phyloP scores from a whole-genome alignment of 495 filamentous ascomycete genomes.

The Chlorociboria aeruginascens region DNA sequence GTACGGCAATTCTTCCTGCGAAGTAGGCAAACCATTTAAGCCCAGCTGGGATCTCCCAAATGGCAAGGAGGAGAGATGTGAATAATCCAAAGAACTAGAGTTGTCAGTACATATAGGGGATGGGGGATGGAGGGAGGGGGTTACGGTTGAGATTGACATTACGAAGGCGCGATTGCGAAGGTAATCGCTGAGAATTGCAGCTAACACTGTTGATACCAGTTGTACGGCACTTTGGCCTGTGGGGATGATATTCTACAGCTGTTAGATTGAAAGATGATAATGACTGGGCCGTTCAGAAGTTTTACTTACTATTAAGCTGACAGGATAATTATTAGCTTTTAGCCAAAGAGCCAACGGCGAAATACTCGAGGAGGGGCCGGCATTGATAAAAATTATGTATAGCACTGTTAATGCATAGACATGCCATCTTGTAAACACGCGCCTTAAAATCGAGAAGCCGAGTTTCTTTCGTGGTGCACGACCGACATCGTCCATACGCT shows the following conservation, averaged over 20 bases:
- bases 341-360: constrained; percentile 32
- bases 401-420: constrained; percentile 37
- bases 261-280: too few species aligned
- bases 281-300: too few species aligned
- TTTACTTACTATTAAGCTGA: constrained; percentile 21
- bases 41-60: constrained; percentile 38
- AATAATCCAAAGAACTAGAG: constrained; percentile 22
- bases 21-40: constrained; percentile 40
- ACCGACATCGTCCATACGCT: constrained; percentile 32
- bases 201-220: constrained; percentile 19
- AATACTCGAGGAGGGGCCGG: constrained; percentile 34
- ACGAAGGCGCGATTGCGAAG: constrained; percentile 31
- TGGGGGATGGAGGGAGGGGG: not conserved
- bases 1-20: constrained; percentile 12
- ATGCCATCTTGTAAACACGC: constrained; percentile 31
- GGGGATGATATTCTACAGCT: constrained; percentile 20
- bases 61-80: constrained; percentile 29
- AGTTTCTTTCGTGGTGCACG: constrained; percentile 24
- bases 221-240: constrained; percentile 20
- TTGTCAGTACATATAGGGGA: constrained; percentile 5
- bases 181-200: constrained; percentile 35
- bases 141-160: constrained; percentile 29
- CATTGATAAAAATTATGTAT: constrained; percentile 36
- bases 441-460: constrained; percentile 27
- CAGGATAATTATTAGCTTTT: constrained; percentile 25